phyloP scores from a whole-genome alignment of 345 rosid species.

The Nasturtium officinale region DNA sequence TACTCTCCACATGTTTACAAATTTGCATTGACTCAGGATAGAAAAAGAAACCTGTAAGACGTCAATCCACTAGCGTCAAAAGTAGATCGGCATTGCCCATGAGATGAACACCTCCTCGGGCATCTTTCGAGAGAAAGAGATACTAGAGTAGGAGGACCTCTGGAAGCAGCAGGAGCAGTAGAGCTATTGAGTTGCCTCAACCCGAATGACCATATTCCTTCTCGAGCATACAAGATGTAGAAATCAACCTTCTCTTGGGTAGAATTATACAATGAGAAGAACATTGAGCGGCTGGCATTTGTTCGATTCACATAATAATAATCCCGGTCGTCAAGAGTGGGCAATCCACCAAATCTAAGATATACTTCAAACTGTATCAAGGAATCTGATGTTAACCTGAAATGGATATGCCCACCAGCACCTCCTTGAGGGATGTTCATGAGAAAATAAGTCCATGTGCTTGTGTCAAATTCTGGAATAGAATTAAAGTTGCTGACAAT shows the following conservation, averaged over 20 bases:
- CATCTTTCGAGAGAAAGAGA: conserved; percentile 91
- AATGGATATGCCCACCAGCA: conserved; percentile 88
- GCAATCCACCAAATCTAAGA: conserved; percentile 75
- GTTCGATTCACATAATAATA: conserved; percentile 74
- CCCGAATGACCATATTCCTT: conserved; percentile 90
- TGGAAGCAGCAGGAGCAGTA: conserved; percentile 33
- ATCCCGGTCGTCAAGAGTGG: conserved; percentile 72
- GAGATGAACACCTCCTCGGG: conserved; percentile 79
- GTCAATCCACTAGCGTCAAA: conserved; percentile 93
- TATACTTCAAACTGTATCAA: conserved; percentile 69
- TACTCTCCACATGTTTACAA: conserved; percentile 8
- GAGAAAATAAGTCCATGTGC: conserved; percentile 78
- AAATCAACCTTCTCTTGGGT: conserved; percentile 78
- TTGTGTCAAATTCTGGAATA: conserved; percentile 46
- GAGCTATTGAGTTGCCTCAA: conserved; percentile 56
- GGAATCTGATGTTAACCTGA: conserved; percentile 58
- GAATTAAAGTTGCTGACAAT: conserved; percentile 67
- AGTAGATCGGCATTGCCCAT: conserved; percentile 74
- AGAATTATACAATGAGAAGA: conserved; percentile 66
- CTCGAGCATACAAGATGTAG: conserved; percentile 79
- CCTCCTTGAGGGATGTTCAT: conserved; percentile 81
- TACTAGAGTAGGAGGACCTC: conserved; percentile 57
- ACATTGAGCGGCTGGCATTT: conserved; percentile 62
- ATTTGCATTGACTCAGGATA: not conserved
- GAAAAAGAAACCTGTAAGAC: conserved; percentile 64